Base-by-base conservation (phyloP, 2,329 filamentous ascomycete species). In the Cercospora sojina region DNA sequence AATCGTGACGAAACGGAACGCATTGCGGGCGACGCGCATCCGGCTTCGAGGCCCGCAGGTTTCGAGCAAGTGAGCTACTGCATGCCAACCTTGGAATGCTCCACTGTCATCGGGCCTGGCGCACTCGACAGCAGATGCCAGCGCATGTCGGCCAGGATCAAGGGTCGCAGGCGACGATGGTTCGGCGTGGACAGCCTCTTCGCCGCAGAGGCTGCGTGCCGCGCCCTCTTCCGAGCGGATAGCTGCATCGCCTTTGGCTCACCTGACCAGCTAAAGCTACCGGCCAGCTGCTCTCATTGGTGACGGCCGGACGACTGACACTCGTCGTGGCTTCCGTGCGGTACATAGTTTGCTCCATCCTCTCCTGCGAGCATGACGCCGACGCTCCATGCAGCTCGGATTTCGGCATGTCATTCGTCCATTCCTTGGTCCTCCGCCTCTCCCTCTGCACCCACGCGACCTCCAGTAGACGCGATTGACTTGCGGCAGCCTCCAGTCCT, bases 341-440 rank as follows among this genome's bases (percentile, higher is more conserved):
- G 18, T 47, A 32, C 56, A 59, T 62, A 58, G 41, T 62, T 55
- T 58, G 59, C 59, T 62, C 58, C 64, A 61, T 35, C 55, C 43
- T 59, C 56, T 64, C 38, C 43, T 47, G 62, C 62, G 57, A 43
- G 29, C 58, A 62, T 62, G 62, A 59, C 66, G 64, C 66, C 64
- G 64, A 60, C 62, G 53, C 43, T 62, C 43, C 55, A 63, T 53
- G 27, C 41, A 58, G 18, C 31, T 41, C 29, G 56, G 32, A 31
- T 56, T 27, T 66, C 64, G 55, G 56, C 64, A 63, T 65, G 60
- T 59, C 32, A 31, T 64, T 49, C 56, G 49, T 53, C 57, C 43
- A 29, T 29, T 32, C 35, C 43, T 25, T 62, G 32, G 35, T 51
- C 62, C 38, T 51, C 29, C 62, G 20, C 35, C 35, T 20, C 27